Conservation (phyloP, 352 stramenopile species). For the Phytophthora pini region DNA sequence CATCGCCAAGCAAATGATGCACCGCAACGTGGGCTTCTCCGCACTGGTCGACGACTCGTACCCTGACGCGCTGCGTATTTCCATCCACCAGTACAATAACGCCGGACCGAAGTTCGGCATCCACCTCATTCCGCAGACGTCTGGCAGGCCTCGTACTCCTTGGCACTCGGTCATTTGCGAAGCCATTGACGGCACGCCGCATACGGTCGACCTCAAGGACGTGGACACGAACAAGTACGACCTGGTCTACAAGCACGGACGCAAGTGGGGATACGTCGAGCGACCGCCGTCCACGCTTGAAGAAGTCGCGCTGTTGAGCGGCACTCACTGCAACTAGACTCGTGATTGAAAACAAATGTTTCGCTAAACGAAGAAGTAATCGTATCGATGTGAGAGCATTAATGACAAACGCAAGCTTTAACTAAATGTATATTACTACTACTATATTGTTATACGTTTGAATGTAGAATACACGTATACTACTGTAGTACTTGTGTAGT, state of each 20-base stretch:
- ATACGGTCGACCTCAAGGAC: slow-evolving; percentile 24
- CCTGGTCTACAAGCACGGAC: slow-evolving; percentile 27
- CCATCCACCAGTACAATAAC: slow-evolving; percentile 30
- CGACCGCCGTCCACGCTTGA: slow-evolving; percentile 8
- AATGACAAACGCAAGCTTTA: no score
- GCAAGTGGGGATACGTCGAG: slow-evolving; percentile 30
- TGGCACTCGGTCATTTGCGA: slow-evolving; percentile 18
- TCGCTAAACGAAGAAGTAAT: no score
- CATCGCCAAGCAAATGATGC: slow-evolving; percentile 32
- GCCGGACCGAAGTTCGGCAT: slow-evolving; percentile 27
- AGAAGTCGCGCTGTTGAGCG: no score
- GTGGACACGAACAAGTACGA: slow-evolving; percentile 33
- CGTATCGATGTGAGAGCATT: no score
- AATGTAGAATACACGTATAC: no score
- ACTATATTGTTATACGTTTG: no score
- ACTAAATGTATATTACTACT: no score
- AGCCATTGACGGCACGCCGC: slow-evolving; percentile 15
- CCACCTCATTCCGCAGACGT: slow-evolving; percentile 14
- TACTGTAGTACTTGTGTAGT: no score
- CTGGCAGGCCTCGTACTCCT: slow-evolving; percentile 9
- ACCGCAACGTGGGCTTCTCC: slow-evolving; percentile 29
- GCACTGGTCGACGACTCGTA: slow-evolving; percentile 17
- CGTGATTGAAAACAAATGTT: no score
- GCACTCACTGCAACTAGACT: not conserved
- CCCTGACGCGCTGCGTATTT: slow-evolving; percentile 20